phyloP scores from a whole-genome alignment of 2,329 filamentous ascomycete species.

The Zymoseptoria pseudotritici region DNA sequence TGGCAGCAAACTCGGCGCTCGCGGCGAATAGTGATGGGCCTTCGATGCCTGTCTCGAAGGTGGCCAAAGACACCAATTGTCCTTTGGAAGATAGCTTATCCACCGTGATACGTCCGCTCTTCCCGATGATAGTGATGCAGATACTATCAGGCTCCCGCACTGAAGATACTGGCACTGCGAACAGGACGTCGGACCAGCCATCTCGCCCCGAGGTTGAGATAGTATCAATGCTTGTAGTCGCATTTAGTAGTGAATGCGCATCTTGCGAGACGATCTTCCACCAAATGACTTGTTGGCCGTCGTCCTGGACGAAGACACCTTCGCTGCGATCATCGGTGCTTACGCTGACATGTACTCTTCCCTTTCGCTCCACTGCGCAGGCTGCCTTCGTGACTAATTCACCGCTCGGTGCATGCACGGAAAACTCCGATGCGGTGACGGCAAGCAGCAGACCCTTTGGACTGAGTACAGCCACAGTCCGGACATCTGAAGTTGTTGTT shows the following conservation, averaged over 20 bases:
- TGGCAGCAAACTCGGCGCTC: constrained; percentile 18
- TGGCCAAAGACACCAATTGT: constrained; percentile 1
- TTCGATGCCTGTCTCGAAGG: constrained; percentile 16
- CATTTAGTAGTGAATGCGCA: neutral
- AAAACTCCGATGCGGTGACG: neutral
- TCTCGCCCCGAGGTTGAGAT: neutral
- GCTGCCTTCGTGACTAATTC: neutral
- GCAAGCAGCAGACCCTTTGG: constrained; percentile 1
- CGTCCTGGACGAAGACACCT: constrained; percentile 5
- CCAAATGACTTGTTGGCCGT: neutral
- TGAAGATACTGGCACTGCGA: constrained; percentile 7
- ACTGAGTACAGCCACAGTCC: constrained; percentile 1
- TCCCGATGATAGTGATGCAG: constrained; percentile 3
- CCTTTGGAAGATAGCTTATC: neutral
- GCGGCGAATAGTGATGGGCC: constrained; percentile 14
- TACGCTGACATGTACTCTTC: constrained; percentile 2
- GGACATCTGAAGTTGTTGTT: neutral
- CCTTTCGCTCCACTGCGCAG: neutral
- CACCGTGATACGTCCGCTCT: constrained; percentile 5
- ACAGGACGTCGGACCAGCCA: constrained; percentile 1
- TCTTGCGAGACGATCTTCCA: constrained; percentile 1
- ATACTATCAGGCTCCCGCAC: constrained; percentile 2
- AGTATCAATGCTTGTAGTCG: neutral
- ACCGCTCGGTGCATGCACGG: constrained; percentile 3
- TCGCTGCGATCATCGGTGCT: neutral